These are phyloP conservation scores for Lipomyces oligophaga DNA, from an alignment of 805 yeast genomes.

Conservation along the genomic window DNA sequence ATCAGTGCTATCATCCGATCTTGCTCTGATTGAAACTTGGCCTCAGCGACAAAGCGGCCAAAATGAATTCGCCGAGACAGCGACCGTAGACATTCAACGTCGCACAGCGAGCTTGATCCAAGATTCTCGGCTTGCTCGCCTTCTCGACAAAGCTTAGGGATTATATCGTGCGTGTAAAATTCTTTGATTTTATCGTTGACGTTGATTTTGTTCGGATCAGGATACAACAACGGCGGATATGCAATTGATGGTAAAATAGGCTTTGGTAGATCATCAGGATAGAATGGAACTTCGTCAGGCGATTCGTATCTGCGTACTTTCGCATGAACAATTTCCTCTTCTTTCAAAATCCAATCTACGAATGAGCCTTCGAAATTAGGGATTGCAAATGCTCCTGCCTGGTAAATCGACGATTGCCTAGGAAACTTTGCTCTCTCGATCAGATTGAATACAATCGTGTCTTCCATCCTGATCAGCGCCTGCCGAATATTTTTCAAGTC, in stretches of 20 bases:
- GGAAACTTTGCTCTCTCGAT: constrained; percentile 91
- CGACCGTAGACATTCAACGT: constrained; percentile 83
- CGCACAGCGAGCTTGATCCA: constrained; percentile 82
- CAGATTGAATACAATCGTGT: constrained; percentile 85
- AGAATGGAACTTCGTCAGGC: constrained; percentile 91
- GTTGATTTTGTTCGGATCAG: constrained; percentile 68
- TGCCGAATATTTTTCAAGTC: constrained; percentile 77
- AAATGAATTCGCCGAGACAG: constrained; percentile 90
- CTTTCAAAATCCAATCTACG: constrained; percentile 77
- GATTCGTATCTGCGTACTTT: constrained; percentile 87
- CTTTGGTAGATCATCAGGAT: constrained; percentile 58
- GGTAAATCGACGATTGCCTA: constrained; percentile 71
- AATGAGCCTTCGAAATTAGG: constrained; percentile 75
- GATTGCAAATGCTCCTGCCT: constrained; percentile 49
- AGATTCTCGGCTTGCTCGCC: constrained; percentile 75
- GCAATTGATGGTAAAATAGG: constrained; percentile 76
- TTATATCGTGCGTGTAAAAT: constrained; percentile 67
- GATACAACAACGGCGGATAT: constrained; percentile 75
- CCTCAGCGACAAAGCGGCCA: constrained; percentile 87
- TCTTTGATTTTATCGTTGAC: constrained; percentile 66
- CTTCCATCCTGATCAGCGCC: constrained; percentile 89
- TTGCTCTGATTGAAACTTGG: constrained; percentile 71
- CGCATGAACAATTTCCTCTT: constrained; percentile 68
- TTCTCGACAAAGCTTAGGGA: constrained; percentile 45
- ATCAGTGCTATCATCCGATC: constrained; percentile 64